Base-by-base conservation (phyloP, 2,329 filamentous ascomycete genomes). In the Aureobasidium sp. region DNA sequence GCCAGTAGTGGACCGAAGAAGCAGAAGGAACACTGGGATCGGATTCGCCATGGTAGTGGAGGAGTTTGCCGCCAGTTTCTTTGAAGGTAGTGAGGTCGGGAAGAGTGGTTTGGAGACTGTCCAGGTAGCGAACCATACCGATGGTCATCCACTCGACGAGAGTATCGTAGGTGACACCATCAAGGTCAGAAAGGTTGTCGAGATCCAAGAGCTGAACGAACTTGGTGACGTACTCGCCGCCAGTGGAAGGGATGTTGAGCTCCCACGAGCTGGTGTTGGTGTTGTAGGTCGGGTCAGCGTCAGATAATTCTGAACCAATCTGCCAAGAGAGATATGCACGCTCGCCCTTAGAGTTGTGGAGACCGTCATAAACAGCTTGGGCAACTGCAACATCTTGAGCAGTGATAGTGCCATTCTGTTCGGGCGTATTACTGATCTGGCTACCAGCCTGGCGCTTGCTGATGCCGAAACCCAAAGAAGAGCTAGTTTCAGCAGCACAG, bases 31-130 rank as follows among this genome's bases (percentile, higher is more conserved):
- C 73, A 7, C 75, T 77, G 15, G 74, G 70, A 68, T 85, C 83
- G 0, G 78, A 79, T 70, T 85, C 81, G 58, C 82, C 82, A 70
- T 85, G 82, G 73, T 78, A 83, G 69, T 84, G 81, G 12, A 85
- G 71, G 4, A 85, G 70, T 70, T 85, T 85, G 57, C 80, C 82
- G 27, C 82, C 82, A 0, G 73, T 66, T 2, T 72, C 62, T 35
- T 79, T 72, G 73, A 83, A 83, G 9, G 72, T 65, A 0, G 77
- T 79, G 0, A 85, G 73, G 65, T 85, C 82, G 0, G 81, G 79
- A 27, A 77, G 67, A 1, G 78, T 83, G 9, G 81, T 84, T 66
- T 84, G 81, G 3, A 83, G 73, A 52, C 69, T 78, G 66, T 82
- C 79, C 33, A 73, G 63, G 70, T 81, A 85, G 42, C 73, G 74